Evolutionary conservation across 2,329 filamentous ascomycete genomes (phyloP).

Genomic region (Orbilia oligospora): DNA sequence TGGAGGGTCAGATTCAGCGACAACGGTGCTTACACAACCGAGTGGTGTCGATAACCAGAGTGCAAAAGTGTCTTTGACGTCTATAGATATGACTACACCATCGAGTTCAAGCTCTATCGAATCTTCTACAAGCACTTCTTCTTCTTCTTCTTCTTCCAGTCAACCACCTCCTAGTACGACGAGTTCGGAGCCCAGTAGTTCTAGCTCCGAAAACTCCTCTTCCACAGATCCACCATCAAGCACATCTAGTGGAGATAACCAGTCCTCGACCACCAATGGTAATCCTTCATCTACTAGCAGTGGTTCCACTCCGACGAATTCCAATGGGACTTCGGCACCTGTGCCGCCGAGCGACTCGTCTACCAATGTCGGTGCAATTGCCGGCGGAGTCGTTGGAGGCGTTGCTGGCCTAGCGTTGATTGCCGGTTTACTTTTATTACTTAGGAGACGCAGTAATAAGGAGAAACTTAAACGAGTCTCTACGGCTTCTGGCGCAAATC

Average conservation of each 20-base stretch:
- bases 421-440: conserved; percentile 67
- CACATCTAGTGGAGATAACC: not conserved
- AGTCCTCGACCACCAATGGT: conserved; percentile 6
- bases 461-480: conserved; percentile 26
- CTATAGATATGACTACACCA: conserved; percentile 43
- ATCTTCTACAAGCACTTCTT: conserved; percentile 14
- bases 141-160: conserved; percentile 16
- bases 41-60: conserved; percentile 46
- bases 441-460: conserved; percentile 66
- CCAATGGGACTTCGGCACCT: conserved; percentile 16
- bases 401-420: conserved; percentile 68
- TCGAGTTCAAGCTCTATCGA: conserved; percentile 10
- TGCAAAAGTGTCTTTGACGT: conserved; percentile 37
- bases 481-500: conserved; percentile 33
- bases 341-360: conserved; percentile 19
- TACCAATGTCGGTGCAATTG: conserved; percentile 68
- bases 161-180: conserved; percentile 24
- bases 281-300: conserved; percentile 21
- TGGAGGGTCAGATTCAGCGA: conserved; percentile 39
- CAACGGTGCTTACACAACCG: conserved; percentile 51
- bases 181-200: conserved; percentile 25
- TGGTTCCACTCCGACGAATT: conserved; percentile 14
- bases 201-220: conserved; percentile 12
- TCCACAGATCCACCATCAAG: conserved; percentile 13
- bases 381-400: conserved; percentile 70